Percentiles rank a stretch among this genome's conserved stretches.
Evolutionary conservation across 768 basidiomycete genomes (phyloP).

Genomic region (Hortiboletus campestris): DNA sequence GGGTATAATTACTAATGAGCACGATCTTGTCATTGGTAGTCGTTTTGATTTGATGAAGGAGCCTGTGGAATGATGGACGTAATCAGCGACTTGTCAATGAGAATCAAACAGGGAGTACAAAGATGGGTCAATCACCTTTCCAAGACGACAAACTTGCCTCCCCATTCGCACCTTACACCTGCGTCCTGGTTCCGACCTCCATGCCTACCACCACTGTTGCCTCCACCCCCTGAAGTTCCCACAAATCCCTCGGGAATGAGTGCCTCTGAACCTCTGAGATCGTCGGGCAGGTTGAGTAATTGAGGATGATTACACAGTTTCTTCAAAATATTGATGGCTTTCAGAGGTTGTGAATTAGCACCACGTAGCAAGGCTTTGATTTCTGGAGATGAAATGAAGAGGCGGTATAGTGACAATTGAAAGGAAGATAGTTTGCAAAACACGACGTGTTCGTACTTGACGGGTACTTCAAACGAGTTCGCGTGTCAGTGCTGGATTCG

Average conservation of each 20-base stretch:
- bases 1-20: constrained; percentile 94
- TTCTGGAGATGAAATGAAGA: constrained; percentile 91
- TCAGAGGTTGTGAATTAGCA: constrained; percentile 87
- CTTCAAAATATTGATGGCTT: constrained; percentile 92
- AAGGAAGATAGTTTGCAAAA: constrained; percentile 86
- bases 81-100: not conserved
- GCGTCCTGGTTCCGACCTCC: constrained; percentile 39
- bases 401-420: constrained; percentile 79
- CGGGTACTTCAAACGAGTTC: constrained; percentile 65
- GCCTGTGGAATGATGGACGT: constrained; percentile 44
- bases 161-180: constrained; percentile 71
- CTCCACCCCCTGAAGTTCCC: constrained; percentile 39
- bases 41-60: constrained; percentile 77
- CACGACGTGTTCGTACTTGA: constrained; percentile 98
- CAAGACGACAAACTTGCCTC: constrained; percentile 91
- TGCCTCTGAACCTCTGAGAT: constrained; percentile 77
- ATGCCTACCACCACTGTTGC: constrained; percentile 36
- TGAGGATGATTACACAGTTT: constrained; percentile 97
- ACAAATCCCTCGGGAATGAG: constrained; percentile 80
- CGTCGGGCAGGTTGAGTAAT: constrained; percentile 79
- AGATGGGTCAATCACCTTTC: constrained; percentile 58
- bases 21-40: constrained; percentile 94
- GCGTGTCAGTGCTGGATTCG: not conserved
- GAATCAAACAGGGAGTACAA: not conserved
- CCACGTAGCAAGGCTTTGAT: constrained; percentile 89